Evolutionary conservation across 371 early-diverging fungal genomes (phyloP).

Genomic region (Choanephora cucurbitarum): DNA sequence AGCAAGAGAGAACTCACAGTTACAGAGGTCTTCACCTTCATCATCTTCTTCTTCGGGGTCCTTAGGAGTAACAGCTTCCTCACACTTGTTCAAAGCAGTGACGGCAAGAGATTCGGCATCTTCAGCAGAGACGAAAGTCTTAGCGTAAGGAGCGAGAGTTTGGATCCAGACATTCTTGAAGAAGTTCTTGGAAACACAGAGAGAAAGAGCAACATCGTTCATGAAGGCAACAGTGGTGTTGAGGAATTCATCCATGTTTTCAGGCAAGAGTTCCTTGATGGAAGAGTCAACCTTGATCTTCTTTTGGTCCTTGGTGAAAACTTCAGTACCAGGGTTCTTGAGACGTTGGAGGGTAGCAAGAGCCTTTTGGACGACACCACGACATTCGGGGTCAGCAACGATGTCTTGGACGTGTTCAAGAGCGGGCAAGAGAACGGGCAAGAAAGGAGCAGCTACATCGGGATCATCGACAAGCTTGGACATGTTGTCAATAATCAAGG

Average conservation of each 20-base stretch:
- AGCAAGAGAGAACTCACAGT: constrained; percentile 79
- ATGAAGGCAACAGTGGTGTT: constrained; percentile 41
- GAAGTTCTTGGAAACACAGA: constrained; percentile 46
- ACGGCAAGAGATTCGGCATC: constrained; percentile 33
- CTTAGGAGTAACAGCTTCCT: constrained; percentile 45
- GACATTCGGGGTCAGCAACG: constrained; percentile 82
- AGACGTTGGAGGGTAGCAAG: constrained; percentile 47
- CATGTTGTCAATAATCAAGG: constrained; percentile 86
- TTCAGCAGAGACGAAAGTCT: constrained; percentile 53
- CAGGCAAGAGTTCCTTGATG: constrained; percentile 44
- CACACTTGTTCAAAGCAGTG: constrained; percentile 41
- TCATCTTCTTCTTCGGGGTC: constrained; percentile 55
- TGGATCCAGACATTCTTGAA: constrained; percentile 39
- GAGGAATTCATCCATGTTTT: constrained; percentile 26
- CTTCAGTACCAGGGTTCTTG: constrained; percentile 33
- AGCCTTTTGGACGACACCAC: constrained; percentile 63
- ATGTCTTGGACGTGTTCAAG: constrained; percentile 75
- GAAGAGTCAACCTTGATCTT: constrained; percentile 42
- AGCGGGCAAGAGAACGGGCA: constrained; percentile 80
- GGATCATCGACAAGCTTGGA: constrained; percentile 84
- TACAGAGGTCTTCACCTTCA: constrained; percentile 77
- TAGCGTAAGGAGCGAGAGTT: constrained; percentile 57
- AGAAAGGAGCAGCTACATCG: constrained; percentile 79
- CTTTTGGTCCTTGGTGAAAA: constrained; percentile 48
- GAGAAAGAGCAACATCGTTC: constrained; percentile 45